A percentile compares a stretch with the other conserved stretches of the same genome.
Evolutionary conservation across 164 flowering plant genomes (phyloP).

Genomic region (Magnolia sinica): DNA sequence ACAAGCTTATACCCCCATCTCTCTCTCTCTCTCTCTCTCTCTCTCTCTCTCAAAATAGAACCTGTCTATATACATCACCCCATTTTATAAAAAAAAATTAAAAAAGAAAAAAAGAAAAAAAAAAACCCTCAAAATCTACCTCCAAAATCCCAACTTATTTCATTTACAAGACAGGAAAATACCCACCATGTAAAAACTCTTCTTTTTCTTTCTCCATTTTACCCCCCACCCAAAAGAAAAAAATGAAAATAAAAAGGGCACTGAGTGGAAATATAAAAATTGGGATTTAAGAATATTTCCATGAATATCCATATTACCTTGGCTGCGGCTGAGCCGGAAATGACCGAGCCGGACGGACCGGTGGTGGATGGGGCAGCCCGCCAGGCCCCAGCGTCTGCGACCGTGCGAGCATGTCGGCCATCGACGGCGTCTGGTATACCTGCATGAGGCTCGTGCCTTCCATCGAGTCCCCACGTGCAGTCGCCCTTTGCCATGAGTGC

Average conservation of each 20-base stretch:
- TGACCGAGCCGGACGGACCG: constrained; percentile 43
- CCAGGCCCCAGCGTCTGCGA: constrained; percentile 63
- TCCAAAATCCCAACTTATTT: constrained; percentile 21
- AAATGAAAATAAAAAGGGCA: background rate
- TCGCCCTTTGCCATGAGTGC: constrained; percentile 98
- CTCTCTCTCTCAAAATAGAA: constrained; percentile 2
- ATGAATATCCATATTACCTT: constrained; percentile 31
- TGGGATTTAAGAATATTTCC: constrained; percentile 5
- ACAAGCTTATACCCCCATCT: constrained; percentile 23
- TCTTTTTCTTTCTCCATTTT: background rate
- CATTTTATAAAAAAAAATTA: background rate
- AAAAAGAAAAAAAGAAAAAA: background rate
- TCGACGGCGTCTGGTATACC: constrained; percentile 85
- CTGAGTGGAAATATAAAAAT: constrained; percentile 7
- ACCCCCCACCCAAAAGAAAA: background rate
- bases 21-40: constrained; percentile 9
- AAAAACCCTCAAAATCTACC: background rate
- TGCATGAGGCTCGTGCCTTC: constrained; percentile 57
- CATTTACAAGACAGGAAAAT: constrained; percentile 2
- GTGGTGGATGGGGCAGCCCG: constrained; percentile 21
- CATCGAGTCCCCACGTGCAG: constrained; percentile 82
- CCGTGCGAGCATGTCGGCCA: constrained; percentile 82
- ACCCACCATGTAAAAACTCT: constrained; percentile 2
- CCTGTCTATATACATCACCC: background rate
- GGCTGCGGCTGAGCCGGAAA: constrained; percentile 42